A percentile compares a stretch with the other conserved stretches of the same genome.
Conservation (phyloP, 768 basidiomycete species). For the Asterophora lycoperdoides region DNA sequence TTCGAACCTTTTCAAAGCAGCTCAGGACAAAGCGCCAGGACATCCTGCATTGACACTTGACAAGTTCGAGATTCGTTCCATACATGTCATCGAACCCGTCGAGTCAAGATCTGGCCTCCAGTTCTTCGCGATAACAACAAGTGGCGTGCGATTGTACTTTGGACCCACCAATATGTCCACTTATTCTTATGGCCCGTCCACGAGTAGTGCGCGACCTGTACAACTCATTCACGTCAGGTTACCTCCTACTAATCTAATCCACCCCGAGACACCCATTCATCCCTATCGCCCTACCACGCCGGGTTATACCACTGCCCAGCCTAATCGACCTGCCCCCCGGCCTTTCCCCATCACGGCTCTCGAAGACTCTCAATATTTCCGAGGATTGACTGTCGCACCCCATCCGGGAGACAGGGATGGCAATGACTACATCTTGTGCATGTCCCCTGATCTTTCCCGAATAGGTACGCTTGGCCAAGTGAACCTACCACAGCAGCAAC, state of each 20-base stretch:
- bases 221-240: constrained; percentile 77
- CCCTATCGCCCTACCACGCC: constrained; percentile 42
- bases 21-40: constrained; percentile 78
- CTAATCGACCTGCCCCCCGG: constrained; percentile 43
- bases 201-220: constrained; percentile 38
- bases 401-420: constrained; percentile 73
- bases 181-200: constrained; percentile 43
- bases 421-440: constrained; percentile 70
- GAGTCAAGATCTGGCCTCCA: constrained; percentile 72
- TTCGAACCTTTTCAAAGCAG: constrained; percentile 67
- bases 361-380: constrained; percentile 59
- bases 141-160: constrained; percentile 85
- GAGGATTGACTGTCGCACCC: constrained; percentile 66
- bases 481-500: constrained; percentile 34
- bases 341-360: constrained; percentile 57
- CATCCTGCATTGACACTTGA: constrained; percentile 67
- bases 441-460: constrained; percentile 70
- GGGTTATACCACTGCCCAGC: constrained; percentile 48
- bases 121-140: constrained; percentile 76
- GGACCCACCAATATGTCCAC: constrained; percentile 48
- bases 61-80: constrained; percentile 61
- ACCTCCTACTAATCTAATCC: constrained; percentile 69
- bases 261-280: constrained; percentile 65
- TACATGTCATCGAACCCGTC: constrained; percentile 63
- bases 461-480: constrained; percentile 68